Conservation (phyloP, 257 asterid genomes). For the Henckelia pumila region DNA sequence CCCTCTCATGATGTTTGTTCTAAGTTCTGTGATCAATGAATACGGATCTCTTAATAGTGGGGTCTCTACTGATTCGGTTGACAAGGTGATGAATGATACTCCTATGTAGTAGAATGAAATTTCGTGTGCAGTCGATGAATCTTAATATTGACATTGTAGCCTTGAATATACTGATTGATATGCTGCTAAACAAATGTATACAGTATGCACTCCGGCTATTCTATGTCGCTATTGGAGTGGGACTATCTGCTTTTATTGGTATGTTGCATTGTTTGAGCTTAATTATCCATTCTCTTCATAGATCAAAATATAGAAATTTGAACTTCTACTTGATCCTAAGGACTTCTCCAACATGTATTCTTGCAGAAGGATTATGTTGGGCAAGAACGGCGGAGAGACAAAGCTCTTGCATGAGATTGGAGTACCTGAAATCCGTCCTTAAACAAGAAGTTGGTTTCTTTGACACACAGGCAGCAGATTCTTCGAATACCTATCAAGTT, state of each 20-base stretch:
- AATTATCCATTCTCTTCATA: neutral
- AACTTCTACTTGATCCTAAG: slow-evolving; percentile 11
- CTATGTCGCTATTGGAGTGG: slow-evolving; percentile 49
- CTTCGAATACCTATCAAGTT: slow-evolving; percentile 70
- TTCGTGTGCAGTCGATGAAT: neutral
- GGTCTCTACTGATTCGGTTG: slow-evolving; percentile 38
- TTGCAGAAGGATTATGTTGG: slow-evolving; percentile 83
- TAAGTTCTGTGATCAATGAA: slow-evolving; percentile 66
- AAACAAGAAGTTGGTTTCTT: slow-evolving; percentile 84
- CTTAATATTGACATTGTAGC: neutral
- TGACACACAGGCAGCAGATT: slow-evolving; percentile 66
- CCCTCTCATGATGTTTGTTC: slow-evolving; percentile 77
- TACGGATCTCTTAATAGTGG: slow-evolving; percentile 38
- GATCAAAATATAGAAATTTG: neutral
- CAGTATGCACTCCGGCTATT: slow-evolving; percentile 46
- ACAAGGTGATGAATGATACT: slow-evolving; percentile 43
- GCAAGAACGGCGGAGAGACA: slow-evolving; percentile 95
- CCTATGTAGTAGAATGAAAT: neutral
- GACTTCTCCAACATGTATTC: slow-evolving; percentile 12
- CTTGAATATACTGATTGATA: neutral
- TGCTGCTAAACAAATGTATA: neutral
- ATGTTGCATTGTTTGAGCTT: slow-evolving; percentile 10
- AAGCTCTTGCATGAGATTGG: slow-evolving; percentile 82
- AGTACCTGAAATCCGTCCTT: slow-evolving; percentile 72
- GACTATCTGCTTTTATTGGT: slow-evolving; percentile 60